These are phyloP conservation scores for Phyllostachys edulis DNA, from an alignment of 176 grass and related monocot genomes.

Conservation along the genomic window DNA sequence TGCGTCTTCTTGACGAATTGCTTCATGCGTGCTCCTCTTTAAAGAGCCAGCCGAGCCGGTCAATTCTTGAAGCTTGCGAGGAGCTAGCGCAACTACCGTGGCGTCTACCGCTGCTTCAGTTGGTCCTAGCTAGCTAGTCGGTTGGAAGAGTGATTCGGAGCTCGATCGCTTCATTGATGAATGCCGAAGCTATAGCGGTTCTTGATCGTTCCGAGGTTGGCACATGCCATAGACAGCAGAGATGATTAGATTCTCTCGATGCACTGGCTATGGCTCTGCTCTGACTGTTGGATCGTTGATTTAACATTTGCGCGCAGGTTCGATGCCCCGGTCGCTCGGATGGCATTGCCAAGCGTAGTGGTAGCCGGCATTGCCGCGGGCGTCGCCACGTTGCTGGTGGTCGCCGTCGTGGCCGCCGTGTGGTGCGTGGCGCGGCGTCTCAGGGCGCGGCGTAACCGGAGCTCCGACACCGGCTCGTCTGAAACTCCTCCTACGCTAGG, in stretches of 20 bases:
- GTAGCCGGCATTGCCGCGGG: conserved; percentile 62
- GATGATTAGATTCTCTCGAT: background rate
- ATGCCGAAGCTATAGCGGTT: conserved; percentile 41
- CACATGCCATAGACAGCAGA: background rate
- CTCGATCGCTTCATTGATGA: conserved; percentile 48
- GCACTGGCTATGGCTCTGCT: background rate
- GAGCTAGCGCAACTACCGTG: background rate
- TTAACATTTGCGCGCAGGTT: conserved; percentile 35
- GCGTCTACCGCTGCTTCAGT: background rate
- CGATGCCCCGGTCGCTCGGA: conserved; percentile 72
- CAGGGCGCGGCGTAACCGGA: conserved; percentile 44
- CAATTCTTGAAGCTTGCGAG: background rate
- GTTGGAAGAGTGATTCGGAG: conserved; percentile 1
- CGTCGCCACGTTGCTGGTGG: conserved; percentile 38
- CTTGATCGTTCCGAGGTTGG: conserved; percentile 39
- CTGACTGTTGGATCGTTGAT: background rate
- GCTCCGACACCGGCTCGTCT: conserved; percentile 80
- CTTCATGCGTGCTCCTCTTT: conserved; percentile 8
- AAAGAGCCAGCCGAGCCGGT: conserved; percentile 14
- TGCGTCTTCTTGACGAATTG: background rate
- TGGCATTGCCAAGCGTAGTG: conserved; percentile 59
- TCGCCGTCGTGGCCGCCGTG: conserved; percentile 24
- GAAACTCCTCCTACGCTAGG: conserved; percentile 68
- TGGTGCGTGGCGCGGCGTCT: conserved; percentile 40
- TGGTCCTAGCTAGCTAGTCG: no score